A percentile compares a stretch with the other conserved stretches of the same genome.
These are phyloP conservation scores for Glutinoglossum americanum DNA, from an alignment of 495 filamentous ascomycete species.

Conservation along the genomic window DNA sequence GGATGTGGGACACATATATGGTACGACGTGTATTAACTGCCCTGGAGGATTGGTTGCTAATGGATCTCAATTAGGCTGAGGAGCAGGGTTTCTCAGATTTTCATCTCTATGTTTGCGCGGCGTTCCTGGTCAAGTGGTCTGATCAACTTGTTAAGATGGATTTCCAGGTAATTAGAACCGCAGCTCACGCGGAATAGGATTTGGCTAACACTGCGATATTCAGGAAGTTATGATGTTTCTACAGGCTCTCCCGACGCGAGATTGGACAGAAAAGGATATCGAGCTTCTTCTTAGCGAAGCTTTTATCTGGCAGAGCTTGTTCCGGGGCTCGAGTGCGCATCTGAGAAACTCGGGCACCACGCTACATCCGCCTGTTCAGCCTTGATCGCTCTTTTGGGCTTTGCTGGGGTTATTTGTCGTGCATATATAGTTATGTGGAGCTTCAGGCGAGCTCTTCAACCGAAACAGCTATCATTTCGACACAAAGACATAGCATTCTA, in stretches of 20 bases:
- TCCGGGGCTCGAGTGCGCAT: constrained; percentile 73
- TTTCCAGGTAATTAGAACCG: constrained; percentile 34
- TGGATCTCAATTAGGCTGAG: constrained; percentile 44
- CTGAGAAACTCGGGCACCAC: constrained; percentile 29
- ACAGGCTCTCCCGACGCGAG: constrained; percentile 79
- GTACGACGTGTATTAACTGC: constrained; percentile 25
- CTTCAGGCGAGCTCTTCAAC: background rate
- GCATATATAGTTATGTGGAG: background rate
- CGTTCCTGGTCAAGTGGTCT: constrained; percentile 97
- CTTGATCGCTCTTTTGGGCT: background rate
- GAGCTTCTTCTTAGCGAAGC: constrained; percentile 88
- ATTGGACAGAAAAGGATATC: constrained; percentile 96
- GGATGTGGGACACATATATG: constrained; percentile 99
- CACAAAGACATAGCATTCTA: background rate
- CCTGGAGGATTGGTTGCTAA: background rate
- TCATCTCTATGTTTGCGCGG: constrained; percentile 93
- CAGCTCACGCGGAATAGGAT: background rate
- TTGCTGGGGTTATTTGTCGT: background rate
- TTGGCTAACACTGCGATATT: background rate
- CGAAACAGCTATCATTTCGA: background rate
- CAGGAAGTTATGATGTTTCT: constrained; percentile 99
- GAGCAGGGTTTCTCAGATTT: constrained; percentile 97
- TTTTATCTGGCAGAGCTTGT: constrained; percentile 87
- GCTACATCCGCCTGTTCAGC: background rate
- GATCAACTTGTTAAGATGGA: constrained; percentile 92